phyloP scores from a whole-genome alignment of 148 eudicot genomes.

The Arctostaphylos glauca region DNA sequence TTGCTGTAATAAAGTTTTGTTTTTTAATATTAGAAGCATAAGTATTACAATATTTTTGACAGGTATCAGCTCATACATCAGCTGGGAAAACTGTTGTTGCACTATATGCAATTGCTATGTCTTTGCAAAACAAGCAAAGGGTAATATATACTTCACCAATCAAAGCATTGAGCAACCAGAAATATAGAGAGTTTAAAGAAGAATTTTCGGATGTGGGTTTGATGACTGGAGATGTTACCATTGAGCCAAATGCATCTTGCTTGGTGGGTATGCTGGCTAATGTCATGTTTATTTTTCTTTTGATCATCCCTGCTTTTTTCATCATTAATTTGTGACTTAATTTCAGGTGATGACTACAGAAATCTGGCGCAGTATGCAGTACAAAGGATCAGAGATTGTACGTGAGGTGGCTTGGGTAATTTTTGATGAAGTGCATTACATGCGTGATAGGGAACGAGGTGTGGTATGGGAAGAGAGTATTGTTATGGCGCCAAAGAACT shows the following conservation, averaged over 20 bases:
- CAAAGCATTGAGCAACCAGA: slow-evolving; percentile 97
- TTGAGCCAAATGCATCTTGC: slow-evolving; percentile 98
- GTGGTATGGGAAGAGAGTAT: slow-evolving; percentile 99
- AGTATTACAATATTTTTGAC: slow-evolving; percentile 8
- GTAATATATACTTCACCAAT: slow-evolving; percentile 97
- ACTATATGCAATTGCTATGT: slow-evolving; percentile 91
- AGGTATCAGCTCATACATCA: slow-evolving; percentile 99
- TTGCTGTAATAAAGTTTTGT: background rate
- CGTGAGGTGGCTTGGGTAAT: slow-evolving; percentile 98
- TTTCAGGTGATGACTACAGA: slow-evolving; percentile 98
- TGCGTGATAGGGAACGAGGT: slow-evolving; percentile 99
- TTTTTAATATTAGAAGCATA: background rate
- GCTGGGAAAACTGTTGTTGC: slow-evolving; percentile 99
- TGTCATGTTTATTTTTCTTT: slow-evolving; percentile 12
- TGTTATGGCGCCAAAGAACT: slow-evolving; percentile 98
- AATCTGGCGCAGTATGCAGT: slow-evolving; percentile 99
- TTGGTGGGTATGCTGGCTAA: slow-evolving; percentile 55
- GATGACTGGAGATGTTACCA: slow-evolving; percentile 99
- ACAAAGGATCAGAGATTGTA: slow-evolving; percentile 89
- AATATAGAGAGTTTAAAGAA: slow-evolving; percentile 96
- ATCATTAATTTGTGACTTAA: slow-evolving; percentile 9
- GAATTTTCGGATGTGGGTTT: slow-evolving; percentile 98
- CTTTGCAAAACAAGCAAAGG: slow-evolving; percentile 82
- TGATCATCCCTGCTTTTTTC: background rate
- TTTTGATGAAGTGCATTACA: slow-evolving; percentile 99